Evolutionary conservation across 306 rosid species (phyloP).

Genomic region (Pyrus bretschneideri): DNA sequence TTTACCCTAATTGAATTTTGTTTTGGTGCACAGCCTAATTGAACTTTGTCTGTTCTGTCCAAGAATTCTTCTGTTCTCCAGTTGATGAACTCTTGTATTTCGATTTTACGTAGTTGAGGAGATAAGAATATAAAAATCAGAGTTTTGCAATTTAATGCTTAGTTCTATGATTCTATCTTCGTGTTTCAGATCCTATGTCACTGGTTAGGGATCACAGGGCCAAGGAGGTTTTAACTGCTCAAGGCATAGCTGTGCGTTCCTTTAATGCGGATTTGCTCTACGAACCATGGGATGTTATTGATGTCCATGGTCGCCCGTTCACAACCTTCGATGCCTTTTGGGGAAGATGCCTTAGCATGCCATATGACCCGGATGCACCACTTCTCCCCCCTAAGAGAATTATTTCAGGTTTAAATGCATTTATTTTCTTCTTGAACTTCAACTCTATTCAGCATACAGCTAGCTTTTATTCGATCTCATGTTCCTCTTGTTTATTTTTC

Average conservation of each 20-base stretch:
- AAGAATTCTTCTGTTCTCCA: neutral
- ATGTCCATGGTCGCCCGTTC: slow-evolving; percentile 75
- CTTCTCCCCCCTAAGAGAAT: slow-evolving; percentile 97
- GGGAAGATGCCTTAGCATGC: slow-evolving; percentile 99
- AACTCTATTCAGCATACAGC: neutral
- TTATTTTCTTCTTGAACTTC: neutral
- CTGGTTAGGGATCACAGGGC: slow-evolving; percentile 85
- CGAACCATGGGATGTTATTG: slow-evolving; percentile 98
- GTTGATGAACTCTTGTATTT: neutral
- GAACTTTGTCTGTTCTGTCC: neutral
- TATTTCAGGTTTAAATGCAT: slow-evolving; percentile 52
- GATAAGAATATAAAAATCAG: neutral
- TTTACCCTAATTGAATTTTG: neutral
- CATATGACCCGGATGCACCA: slow-evolving; percentile 94
- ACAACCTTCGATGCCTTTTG: slow-evolving; percentile 80
- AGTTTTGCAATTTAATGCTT: slow-evolving; percentile 4
- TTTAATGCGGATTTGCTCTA: slow-evolving; percentile 90
- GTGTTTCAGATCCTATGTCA: slow-evolving; percentile 79
- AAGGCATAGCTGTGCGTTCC: slow-evolving; percentile 80
- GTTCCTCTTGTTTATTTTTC: neutral
- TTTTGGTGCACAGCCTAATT: neutral
- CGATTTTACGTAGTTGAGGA: neutral
- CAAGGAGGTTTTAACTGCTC: slow-evolving; percentile 73
- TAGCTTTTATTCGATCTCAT: neutral
- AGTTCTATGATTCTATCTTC: slow-evolving; percentile 6